Evolutionary conservation across 2,329 filamentous ascomycete species (phyloP).

Genomic region (Ophiostoma triangulosporum): DNA sequence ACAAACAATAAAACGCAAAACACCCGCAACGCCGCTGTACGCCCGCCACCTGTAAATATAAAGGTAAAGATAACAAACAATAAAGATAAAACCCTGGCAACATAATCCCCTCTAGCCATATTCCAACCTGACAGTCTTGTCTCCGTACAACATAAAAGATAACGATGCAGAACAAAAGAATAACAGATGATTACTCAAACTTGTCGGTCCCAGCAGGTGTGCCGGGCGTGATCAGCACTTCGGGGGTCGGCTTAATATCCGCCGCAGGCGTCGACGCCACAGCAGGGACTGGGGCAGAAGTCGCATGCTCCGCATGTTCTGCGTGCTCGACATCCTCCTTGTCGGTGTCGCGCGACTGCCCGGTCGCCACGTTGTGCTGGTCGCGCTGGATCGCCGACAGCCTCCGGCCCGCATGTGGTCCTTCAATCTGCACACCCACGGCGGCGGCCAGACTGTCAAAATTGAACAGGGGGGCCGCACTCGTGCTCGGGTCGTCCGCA

Average conservation of each 20-base stretch:
- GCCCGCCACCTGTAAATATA: no score
- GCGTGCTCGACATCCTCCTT: slow-evolving; percentile 11
- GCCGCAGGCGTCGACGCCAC: not conserved
- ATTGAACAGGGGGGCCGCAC: slow-evolving; percentile 74
- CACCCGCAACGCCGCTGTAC: not conserved
- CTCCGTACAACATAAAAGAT: not conserved
- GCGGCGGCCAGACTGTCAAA: slow-evolving; percentile 79
- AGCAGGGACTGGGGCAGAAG: not conserved
- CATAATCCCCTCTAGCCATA: not conserved
- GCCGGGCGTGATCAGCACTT: slow-evolving; percentile 33
- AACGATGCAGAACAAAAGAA: not conserved
- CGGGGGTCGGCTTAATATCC: slow-evolving; percentile 21
- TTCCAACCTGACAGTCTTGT: not conserved
- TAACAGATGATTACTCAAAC: slow-evolving; percentile 4
- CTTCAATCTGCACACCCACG: slow-evolving; percentile 52
- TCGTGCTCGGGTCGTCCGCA: slow-evolving; percentile 25
- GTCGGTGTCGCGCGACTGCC: not conserved
- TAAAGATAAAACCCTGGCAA: no score
- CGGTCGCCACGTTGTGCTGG: slow-evolving; percentile 7
- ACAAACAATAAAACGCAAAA: not conserved
- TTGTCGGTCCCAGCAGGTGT: slow-evolving; percentile 25
- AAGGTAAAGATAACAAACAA: not conserved
- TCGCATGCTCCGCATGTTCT: slow-evolving; percentile 24
- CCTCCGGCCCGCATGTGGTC: slow-evolving; percentile 26
- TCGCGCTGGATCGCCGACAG: slow-evolving; percentile 18